These are phyloP conservation scores for Ogataea haglerorum DNA, from an alignment of 805 yeast genomes.

Conservation along the genomic window DNA sequence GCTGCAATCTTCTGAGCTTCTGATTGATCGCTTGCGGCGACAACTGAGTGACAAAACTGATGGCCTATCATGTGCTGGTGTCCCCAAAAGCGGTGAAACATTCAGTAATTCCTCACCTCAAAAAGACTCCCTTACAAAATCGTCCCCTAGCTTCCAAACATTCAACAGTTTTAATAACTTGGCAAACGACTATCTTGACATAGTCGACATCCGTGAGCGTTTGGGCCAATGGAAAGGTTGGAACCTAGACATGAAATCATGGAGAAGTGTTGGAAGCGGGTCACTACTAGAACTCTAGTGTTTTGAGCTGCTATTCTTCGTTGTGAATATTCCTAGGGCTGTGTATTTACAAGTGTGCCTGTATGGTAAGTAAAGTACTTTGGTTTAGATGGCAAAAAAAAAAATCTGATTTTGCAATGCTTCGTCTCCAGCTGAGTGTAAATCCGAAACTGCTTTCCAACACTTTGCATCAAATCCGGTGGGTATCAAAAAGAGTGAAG, in stretches of 20 bases:
- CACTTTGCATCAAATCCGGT: neutral
- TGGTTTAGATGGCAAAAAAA: too few relatives aligned
- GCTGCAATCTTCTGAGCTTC: too few relatives aligned
- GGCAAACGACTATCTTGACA: slow-evolving; percentile 40
- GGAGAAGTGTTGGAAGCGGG: slow-evolving; percentile 73
- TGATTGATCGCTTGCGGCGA: too few relatives aligned
- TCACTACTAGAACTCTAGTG: slow-evolving; percentile 48
- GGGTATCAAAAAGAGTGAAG: neutral
- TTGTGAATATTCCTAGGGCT: neutral
- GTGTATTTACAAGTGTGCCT: neutral
- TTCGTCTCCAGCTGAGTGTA: neutral
- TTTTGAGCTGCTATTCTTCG: slow-evolving; percentile 6
- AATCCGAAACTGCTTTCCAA: neutral
- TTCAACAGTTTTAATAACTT: slow-evolving; percentile 22
- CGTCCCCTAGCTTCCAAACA: slow-evolving; percentile 23
- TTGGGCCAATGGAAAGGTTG: slow-evolving; percentile 76
- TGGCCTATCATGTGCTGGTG: too few relatives aligned
- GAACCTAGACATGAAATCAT: slow-evolving; percentile 81
- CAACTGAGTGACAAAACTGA: too few relatives aligned
- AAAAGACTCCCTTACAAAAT: too few relatives aligned
- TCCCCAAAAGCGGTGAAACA: too few relatives aligned
- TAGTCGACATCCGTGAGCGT: slow-evolving; percentile 53
- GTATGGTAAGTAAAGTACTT: too few relatives aligned
- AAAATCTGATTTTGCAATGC: neutral
- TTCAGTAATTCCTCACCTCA: too few relatives aligned